A percentile compares a stretch with the other conserved stretches of the same genome.
Conservation (phyloP, 78 protist species). For the Guillardia theta region DNA sequence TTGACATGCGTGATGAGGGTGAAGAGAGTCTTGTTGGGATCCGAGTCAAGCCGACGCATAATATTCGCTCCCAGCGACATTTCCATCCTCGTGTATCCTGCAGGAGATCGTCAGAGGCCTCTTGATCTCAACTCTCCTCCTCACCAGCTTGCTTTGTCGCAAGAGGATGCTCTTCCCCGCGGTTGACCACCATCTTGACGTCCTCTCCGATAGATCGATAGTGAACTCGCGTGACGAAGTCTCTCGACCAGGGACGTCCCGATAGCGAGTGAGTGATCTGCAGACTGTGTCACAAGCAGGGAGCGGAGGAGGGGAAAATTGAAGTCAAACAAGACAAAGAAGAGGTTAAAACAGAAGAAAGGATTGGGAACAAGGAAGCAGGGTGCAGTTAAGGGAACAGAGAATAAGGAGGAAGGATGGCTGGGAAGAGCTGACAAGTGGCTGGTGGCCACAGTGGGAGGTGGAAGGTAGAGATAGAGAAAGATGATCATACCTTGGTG, state of each 20-base stretch:
- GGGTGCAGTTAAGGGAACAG: not conserved
- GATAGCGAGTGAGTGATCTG: not conserved
- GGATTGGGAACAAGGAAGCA: not conserved
- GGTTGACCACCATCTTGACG: not conserved
- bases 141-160: no score
- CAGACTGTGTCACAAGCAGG: not conserved
- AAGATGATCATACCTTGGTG: not conserved
- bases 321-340: not conserved
- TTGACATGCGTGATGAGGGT: not conserved
- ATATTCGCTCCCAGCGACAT: not conserved
- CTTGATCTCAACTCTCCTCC: no score
- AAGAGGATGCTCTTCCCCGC: not conserved
- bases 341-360: not conserved
- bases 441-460: no score
- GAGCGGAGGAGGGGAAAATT: not conserved
- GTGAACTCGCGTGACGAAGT: conserved; percentile 20
- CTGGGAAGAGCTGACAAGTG: no score
- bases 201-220: not conserved
- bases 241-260: conserved; percentile 6
- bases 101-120: no score
- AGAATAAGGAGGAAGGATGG: no score
- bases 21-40: not conserved
- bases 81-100: not conserved
- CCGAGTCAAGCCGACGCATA: not conserved
- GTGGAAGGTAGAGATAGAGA: not conserved